Evolutionary conservation across 2,329 filamentous ascomycete species (phyloP).

Genomic region (Epichloe gansuensis): DNA sequence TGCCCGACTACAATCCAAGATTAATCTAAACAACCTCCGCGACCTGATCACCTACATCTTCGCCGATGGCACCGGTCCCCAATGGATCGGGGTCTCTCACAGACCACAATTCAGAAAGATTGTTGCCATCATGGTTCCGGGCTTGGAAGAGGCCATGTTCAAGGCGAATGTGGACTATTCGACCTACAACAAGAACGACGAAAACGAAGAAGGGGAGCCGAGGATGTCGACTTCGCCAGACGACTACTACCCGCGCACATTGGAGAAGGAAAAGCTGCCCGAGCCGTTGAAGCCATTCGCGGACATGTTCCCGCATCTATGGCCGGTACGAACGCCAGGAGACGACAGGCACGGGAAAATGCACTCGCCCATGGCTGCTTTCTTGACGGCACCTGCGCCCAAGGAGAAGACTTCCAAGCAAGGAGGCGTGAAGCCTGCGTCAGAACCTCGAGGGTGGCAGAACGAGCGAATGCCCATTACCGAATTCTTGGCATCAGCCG

Average conservation of each 20-base stretch:
- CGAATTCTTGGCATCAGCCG: conserved; percentile 56
- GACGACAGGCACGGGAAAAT: conserved; percentile 71
- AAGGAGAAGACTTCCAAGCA: conserved; percentile 50
- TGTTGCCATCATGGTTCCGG: conserved; percentile 83
- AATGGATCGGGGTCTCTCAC: conserved; percentile 52
- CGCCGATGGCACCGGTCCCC: conserved; percentile 49
- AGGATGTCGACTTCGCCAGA: conserved; percentile 35
- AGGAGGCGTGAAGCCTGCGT: conserved; percentile 44
- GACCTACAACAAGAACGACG: conserved; percentile 27
- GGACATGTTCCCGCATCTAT: conserved; percentile 74
- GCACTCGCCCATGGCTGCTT: conserved; percentile 75
- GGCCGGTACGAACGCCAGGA: conserved; percentile 79
- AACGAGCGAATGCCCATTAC: conserved; percentile 73
- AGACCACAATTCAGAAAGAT: conserved; percentile 60
- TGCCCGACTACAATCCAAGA: conserved; percentile 46
- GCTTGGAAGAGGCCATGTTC: conserved; percentile 84
- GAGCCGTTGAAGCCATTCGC: conserved; percentile 52
- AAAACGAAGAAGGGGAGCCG: conserved; percentile 16
- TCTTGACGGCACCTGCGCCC: conserved; percentile 62
- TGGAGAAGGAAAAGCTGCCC: conserved; percentile 39
- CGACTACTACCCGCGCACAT: conserved; percentile 43
- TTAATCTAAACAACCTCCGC: conserved; percentile 50
- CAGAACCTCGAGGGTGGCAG: conserved; percentile 53
- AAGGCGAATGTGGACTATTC: conserved; percentile 42
- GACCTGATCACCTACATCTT: conserved; percentile 54